Evolutionary conservation across 176 grass and related monocot species (phyloP).

Genomic region (Ensete ventricosum): DNA sequence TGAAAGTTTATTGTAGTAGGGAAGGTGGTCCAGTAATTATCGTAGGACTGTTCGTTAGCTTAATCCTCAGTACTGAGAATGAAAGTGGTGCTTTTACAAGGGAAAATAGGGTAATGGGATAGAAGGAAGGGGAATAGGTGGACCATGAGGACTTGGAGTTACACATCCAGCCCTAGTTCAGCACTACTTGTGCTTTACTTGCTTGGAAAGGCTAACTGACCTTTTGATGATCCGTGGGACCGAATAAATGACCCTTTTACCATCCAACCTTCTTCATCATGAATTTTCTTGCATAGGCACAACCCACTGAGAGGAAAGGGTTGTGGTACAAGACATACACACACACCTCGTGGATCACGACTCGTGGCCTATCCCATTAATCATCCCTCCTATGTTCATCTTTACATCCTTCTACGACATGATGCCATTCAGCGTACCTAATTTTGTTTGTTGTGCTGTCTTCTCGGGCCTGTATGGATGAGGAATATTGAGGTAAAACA

Average conservation of each 20-base stretch:
- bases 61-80: background rate
- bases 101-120: background rate
- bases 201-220: background rate
- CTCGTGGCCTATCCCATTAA: background rate
- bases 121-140: background rate
- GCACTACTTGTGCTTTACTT: background rate
- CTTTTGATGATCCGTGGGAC: background rate
- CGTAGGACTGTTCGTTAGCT: background rate
- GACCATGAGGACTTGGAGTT: background rate
- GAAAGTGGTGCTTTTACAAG: background rate
- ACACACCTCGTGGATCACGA: background rate
- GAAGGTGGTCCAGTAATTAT: background rate
- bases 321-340: background rate
- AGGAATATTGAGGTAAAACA: background rate
- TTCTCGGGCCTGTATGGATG: background rate
- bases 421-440: background rate
- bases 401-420: background rate
- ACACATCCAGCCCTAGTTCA: background rate
- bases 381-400: background rate
- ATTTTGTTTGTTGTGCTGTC: background rate
- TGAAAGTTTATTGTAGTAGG: background rate
- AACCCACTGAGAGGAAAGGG: background rate
- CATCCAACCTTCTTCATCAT: background rate
- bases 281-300: background rate
- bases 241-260: background rate